Evolutionary conservation across 2,329 filamentous ascomycete species (phyloP), one percentile per base, ranked within the genome.

Genomic region (Fusarium compactum): DNA sequence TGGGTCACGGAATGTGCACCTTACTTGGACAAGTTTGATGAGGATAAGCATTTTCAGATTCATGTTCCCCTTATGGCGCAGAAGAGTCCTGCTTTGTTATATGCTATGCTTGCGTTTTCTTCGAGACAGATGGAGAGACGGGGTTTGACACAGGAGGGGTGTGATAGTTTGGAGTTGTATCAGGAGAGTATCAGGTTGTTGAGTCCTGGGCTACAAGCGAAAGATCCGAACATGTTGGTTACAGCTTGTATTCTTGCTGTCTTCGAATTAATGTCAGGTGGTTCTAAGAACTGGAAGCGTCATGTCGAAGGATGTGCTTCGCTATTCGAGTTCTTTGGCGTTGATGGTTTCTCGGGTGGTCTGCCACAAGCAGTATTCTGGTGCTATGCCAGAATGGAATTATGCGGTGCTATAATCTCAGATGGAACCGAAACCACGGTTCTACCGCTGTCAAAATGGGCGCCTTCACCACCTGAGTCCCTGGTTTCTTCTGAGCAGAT

Each of bases 311-410:
- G 87, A 0, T 88, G 86, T 65, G 85, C 86, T 2, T 82, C 84
- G 3, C 74, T 89, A 3, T 84, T 89, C 24, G 82, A 84, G 62
- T 81, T 84, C 3, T 82, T 84, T 59, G 81, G 80, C 3, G 84
- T 89, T 8, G 81, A 85, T 40, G 87, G 86, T 1, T 79, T 79
- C 62, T 77, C 76, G 5, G 77, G 77, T 14, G 77, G 77, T n/a
- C 81, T 86, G 6, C 80, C 81, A 8, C 85, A 86, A 68, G 86
- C 85, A 0, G 79, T 88, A 0, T 89, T 88, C 66, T 89, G 86
- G 86, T 87, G 85, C 68, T 88, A 87, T 71, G 85, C 84, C 1
- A 80, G 86, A 45, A 88, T 88, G 85, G 86, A 88, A 71, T 71
- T 87, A 5, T 88, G 86, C 62, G 85, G 84, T 38, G 85, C 83